Evolutionary conservation across 129 eudicot species (phyloP).

Genomic region (carrot (Daucus carota)): DNA sequence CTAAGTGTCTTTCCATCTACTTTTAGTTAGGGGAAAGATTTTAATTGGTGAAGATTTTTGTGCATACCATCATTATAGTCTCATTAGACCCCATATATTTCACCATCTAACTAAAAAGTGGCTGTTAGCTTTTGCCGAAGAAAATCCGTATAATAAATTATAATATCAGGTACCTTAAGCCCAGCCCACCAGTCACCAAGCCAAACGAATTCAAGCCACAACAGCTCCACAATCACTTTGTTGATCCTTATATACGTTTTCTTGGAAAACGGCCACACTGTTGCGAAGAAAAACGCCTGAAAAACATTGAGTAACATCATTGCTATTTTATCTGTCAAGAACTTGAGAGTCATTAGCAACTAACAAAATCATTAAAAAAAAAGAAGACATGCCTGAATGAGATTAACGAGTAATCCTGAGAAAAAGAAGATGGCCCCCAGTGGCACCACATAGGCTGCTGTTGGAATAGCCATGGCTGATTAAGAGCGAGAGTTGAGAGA

Average conservation of each 20-base stretch:
- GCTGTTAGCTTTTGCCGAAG: no score
- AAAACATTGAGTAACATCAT: neutral
- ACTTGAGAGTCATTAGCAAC: neutral
- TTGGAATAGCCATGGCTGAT: constrained; percentile 59
- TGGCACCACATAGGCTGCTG: constrained; percentile 68
- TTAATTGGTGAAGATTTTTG: no score
- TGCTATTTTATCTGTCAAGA: neutral
- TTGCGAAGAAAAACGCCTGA: constrained; percentile 63
- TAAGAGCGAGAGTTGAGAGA: constrained; percentile 2
- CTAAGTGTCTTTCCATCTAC: no score
- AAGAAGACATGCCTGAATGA: constrained; percentile 43
- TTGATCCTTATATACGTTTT: constrained; percentile 64
- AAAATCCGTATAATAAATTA: no score
- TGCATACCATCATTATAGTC: no score
- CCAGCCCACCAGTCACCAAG: constrained; percentile 95
- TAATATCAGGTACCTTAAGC: constrained; percentile 41
- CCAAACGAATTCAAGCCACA: constrained; percentile 94
- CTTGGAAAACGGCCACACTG: constrained; percentile 73
- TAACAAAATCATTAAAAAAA: no score
- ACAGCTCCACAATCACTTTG: constrained; percentile 63
- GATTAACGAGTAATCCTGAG: constrained; percentile 74
- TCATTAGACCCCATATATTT: no score
- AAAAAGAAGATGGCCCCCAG: constrained; percentile 69
- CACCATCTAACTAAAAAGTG: no score
- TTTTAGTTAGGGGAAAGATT: no score